A percentile compares a stretch with the other conserved stretches of the same genome.
Evolutionary conservation across 257 asterid genomes (phyloP).

Genomic region (Nicotiana obtusifolia): DNA sequence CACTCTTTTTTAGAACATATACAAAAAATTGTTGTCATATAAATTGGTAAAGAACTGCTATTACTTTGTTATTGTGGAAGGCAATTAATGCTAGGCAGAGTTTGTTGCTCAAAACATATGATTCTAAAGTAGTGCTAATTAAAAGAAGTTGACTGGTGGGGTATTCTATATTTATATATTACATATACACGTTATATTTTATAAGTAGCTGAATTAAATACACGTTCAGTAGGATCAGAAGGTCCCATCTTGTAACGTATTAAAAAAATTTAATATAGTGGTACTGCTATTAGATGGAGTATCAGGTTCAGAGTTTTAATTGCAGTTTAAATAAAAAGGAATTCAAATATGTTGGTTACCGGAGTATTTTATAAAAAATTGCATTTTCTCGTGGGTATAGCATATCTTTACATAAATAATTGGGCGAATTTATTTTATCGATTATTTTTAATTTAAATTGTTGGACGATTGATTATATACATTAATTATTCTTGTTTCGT

Average conservation of each 20-base stretch:
- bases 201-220: constrained; percentile 1
- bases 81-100: constrained; percentile 25
- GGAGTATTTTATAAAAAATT: neutral
- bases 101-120: constrained; percentile 17
- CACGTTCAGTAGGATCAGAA: neutral
- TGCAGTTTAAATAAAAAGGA: neutral
- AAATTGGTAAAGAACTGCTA: too few relatives aligned
- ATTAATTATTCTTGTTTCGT: too few relatives aligned
- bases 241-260: constrained; percentile 2
- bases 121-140: constrained; percentile 20
- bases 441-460: too few relatives aligned
- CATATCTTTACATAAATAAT: too few relatives aligned
- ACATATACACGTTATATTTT: neutral
- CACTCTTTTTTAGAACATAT: too few relatives aligned
- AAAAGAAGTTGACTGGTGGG: neutral
- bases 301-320: neutral
- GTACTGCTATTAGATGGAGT: neutral
- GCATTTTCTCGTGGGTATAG: too few relatives aligned
- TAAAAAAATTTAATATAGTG: neutral
- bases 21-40: too few relatives aligned
- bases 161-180: neutral
- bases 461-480: too few relatives aligned
- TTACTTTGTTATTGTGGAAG: neutral
- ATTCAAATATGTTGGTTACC: too few relatives aligned
- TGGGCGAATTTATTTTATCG: too few relatives aligned